Evolutionary conservation across 257 asterid species (phyloP), one percentile per base, ranked within the genome.

Genomic region (Phtheirospermum japonicum): DNA sequence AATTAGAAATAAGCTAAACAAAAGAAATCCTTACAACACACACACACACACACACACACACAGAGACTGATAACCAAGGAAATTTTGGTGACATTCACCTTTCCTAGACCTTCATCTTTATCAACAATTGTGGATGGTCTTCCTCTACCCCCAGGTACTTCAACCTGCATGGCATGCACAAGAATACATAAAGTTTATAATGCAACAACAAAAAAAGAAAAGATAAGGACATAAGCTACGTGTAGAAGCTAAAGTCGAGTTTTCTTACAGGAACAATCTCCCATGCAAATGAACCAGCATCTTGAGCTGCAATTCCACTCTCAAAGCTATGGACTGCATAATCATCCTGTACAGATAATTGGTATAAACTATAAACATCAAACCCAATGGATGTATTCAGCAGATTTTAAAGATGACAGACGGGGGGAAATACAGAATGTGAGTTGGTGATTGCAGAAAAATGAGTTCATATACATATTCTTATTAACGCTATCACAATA

Each of bases 71-170:
- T 4, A 50, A 28, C 33, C 14, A 50, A 68, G 39, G 42, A 42
- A 23, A 10, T 45, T 14, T 55, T 32, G 48, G 70, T 63, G 3
- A 57, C 60, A n/a, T 65, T 83, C 73, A 87, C 99, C 97, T 93
- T 93, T 72, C 97, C 97, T 20, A 89, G 83, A 70, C 97, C 95
- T 60, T 93, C 99, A 75, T 93, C 99, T 80, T 87, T 89, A 66
- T 89, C 95, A 63, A 93, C 92, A 70, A 79, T 71, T 45, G 87
- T 87, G 59, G 96, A 86, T 32, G 99, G 99, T 66, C 79, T 80
- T 74, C 99, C 99, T 77, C 99, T 85, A 16, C 97, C 97, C n/a
- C 96, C 99, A 65, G 97, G 65, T 20, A 93, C 97, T 75, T 93
- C 96, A 71, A 89, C 97, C 99, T 93, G 83, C 70, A 75, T 37